Evolutionary conservation across 2,329 filamentous ascomycete genomes (phyloP), one percentile per base, ranked within the genome.

Genomic region (Xenoacremonium recifei): DNA sequence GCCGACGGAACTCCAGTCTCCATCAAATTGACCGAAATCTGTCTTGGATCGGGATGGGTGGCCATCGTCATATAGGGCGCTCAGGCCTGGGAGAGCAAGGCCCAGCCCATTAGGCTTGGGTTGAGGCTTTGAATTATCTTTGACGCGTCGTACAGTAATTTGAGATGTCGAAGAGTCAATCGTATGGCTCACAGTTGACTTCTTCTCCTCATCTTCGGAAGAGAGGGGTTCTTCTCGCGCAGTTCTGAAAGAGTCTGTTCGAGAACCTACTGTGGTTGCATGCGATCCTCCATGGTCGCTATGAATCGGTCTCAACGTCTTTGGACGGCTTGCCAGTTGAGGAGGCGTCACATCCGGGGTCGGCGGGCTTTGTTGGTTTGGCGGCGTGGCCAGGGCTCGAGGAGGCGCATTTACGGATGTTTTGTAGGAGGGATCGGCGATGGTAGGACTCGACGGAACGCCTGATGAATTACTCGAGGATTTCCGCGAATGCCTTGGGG

Each of bases 311-410:
- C 77, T 75, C 34, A 70, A 58, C 39, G 66, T 58, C 56, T 68
- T 70, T 13, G 72, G 65, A 43, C 70, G 71, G 27, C 62, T 63
- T 35, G 61, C 57, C 32, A 65, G 63, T 45, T 80, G 76, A 25
- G 86, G 86, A 39, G 85, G 87, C 13, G 86, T 90, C 34, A 85
- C 77, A 64, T 89, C 86, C 23, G 86, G 87, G 3, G 86, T 90
- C 21, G 84, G 85, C 13, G 84, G 84, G 54, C 81, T 87, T 56
- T 76, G 75, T 50, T 84, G 79, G 50, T 80, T 79, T 20, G 80
- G 75, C 37, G 84, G 82, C 5, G 84, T 87, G 40, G 71, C 69
- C n/a, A 75, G 76, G 9, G 70, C 57, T 40, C 63, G 67, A 36
- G 59, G 57, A 39, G 65, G 61, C 32, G 64, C 61, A 47, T 64